Conservation (phyloP, 1,284 basidiomycete genomes). For the Ustilago sp. region DNA sequence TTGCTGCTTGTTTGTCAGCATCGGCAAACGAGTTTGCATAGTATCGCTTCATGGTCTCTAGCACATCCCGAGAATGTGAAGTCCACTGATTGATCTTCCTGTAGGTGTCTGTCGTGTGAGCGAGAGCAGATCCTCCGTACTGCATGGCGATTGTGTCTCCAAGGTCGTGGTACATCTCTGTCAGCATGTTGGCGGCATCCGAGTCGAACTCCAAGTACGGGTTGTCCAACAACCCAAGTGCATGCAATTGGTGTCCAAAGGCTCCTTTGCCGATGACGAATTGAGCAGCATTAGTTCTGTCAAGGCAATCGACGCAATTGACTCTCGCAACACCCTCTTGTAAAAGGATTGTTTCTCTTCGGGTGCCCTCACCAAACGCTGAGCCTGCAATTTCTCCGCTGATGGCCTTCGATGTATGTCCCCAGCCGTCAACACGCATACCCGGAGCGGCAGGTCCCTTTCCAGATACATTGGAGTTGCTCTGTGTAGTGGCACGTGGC, state of each 20-base stretch:
- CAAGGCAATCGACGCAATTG: conserved; percentile 86
- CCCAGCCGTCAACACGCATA: conserved; percentile 4
- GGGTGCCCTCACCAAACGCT: not conserved
- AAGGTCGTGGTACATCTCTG: conserved; percentile 91
- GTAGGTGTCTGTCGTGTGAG: conserved; percentile 97
- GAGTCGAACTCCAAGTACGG: conserved; percentile 89
- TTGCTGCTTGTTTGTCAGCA: conserved; percentile 96
- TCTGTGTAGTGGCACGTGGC: not conserved
- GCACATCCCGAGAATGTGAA: conserved; percentile 95
- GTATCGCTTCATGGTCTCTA: conserved; percentile 94
- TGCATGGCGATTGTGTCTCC: conserved; percentile 86
- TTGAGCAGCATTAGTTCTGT: conserved; percentile 93
- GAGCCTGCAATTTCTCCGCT: not conserved
- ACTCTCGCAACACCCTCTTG: conserved; percentile 83
- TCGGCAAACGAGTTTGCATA: conserved; percentile 90
- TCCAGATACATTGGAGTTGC: conserved; percentile 3
- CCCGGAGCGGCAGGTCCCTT: not conserved
- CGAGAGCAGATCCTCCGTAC: conserved; percentile 79
- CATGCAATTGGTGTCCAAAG: conserved; percentile 93
- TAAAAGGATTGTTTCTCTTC: conserved; percentile 75
- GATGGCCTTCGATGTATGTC: not conserved
- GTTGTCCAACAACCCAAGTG: conserved; percentile 81
- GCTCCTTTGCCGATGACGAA: conserved; percentile 97
- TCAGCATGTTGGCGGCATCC: conserved; percentile 95
- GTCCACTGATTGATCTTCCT: conserved; percentile 94